Evolutionary conservation across 306 rosid genomes (phyloP).

Genomic region (Prunus kanzakura): DNA sequence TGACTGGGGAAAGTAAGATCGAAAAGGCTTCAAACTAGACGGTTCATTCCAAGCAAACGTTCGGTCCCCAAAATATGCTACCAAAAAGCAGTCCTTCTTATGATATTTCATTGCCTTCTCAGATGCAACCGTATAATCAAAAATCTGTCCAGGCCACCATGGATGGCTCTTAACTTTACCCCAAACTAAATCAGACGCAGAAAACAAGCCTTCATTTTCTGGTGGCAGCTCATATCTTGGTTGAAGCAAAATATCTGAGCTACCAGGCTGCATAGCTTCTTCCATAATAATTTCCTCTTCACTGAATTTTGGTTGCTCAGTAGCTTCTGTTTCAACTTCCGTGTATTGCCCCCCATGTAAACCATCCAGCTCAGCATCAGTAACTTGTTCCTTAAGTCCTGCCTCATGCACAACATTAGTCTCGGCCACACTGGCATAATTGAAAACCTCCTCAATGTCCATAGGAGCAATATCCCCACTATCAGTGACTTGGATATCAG

Average conservation of each 20-base stretch:
- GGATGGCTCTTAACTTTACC: constrained; percentile 98
- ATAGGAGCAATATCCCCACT: constrained; percentile 9
- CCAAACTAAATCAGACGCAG: constrained; percentile 90
- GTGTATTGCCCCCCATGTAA: constrained; percentile 49
- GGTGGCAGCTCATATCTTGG: constrained; percentile 51
- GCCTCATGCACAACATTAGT: constrained; percentile 24
- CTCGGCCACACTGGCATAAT: constrained; percentile 25
- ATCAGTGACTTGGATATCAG: constrained; percentile 18
- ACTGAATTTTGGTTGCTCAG: constrained; percentile 21
- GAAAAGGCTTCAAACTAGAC: constrained; percentile 69
- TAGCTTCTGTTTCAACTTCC: constrained; percentile 37
- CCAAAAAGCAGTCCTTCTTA: constrained; percentile 79
- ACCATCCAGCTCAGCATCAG: constrained; percentile 32
- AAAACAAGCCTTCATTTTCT: constrained; percentile 61
- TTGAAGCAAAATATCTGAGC: constrained; percentile 29
- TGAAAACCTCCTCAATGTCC: constrained; percentile 31
- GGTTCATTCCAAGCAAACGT: constrained; percentile 98
- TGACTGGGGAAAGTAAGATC: constrained; percentile 55
- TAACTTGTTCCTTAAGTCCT: constrained; percentile 33
- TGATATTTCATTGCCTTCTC: constrained; percentile 81
- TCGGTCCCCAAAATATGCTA: constrained; percentile 94
- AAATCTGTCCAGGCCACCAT: constrained; percentile 99
- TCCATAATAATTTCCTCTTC: constrained; percentile 32
- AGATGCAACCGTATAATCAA: constrained; percentile 78
- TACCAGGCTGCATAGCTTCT: constrained; percentile 28